Evolutionary conservation across 352 stramenopile genomes (phyloP).

Genomic region (Globisporangium splendens): DNA sequence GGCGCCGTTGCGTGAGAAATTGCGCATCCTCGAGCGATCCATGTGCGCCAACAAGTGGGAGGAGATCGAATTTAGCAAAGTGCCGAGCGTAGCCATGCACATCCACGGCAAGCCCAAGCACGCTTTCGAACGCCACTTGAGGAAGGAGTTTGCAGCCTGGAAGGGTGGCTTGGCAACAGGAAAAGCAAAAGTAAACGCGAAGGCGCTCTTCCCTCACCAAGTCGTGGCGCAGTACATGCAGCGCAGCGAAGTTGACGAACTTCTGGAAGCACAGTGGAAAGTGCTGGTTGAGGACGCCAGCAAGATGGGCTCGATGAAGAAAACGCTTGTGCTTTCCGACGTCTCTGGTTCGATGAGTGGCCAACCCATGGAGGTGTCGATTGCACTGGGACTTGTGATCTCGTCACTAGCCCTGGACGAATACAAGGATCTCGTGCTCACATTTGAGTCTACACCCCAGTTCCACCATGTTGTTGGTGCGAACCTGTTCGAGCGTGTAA

Average conservation of each 20-base stretch:
- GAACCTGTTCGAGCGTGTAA: constrained; percentile 29
- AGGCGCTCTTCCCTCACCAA: constrained; percentile 45
- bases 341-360: constrained; percentile 42
- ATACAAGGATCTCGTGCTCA: constrained; percentile 55
- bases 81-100: constrained; percentile 45
- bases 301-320: constrained; percentile 22
- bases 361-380: constrained; percentile 36
- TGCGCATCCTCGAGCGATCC: constrained; percentile 38
- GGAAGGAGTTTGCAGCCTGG: constrained; percentile 32
- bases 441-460: constrained; percentile 32
- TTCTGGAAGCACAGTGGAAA: constrained; percentile 53
- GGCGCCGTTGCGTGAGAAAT: constrained; percentile 30
- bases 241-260: constrained; percentile 19
- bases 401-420: constrained; percentile 36
- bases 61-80: constrained; percentile 30
- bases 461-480: constrained; percentile 40
- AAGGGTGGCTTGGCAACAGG: constrained; percentile 27
- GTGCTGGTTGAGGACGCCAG: constrained; percentile 51
- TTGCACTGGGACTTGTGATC: constrained; percentile 36
- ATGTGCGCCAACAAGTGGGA: constrained; percentile 56
- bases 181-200: constrained; percentile 42
- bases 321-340: constrained; percentile 49
- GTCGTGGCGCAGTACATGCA: constrained; percentile 37
- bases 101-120: constrained; percentile 38
- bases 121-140: constrained; percentile 34